phyloP scores from a whole-genome alignment of 1,284 basidiomycete species.

The Apiotrichum mycotoxinovorans region DNA sequence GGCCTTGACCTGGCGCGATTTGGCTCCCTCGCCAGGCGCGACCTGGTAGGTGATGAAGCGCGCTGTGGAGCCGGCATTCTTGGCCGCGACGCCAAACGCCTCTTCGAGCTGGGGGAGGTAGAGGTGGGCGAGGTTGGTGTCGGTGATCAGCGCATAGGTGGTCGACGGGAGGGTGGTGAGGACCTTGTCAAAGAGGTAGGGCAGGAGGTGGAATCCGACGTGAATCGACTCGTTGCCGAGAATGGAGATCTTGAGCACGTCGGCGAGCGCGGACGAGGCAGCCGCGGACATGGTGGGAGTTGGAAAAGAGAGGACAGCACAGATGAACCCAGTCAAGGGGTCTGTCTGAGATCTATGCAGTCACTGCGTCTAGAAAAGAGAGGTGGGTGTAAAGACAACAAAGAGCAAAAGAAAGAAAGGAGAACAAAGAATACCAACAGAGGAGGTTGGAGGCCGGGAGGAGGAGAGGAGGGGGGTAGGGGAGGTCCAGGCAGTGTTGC shows the following conservation, averaged over 20 bases:
- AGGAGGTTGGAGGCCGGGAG: too few relatives aligned
- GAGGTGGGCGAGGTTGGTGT: slow-evolving; percentile 78
- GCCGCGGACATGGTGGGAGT: not conserved
- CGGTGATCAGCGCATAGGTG: slow-evolving; percentile 89
- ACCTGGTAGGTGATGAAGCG: slow-evolving; percentile 78
- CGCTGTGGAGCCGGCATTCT: slow-evolving; percentile 50
- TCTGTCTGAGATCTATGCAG: not conserved
- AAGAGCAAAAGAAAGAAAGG: not conserved
- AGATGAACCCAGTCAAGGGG: not conserved
- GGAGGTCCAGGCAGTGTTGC: too few relatives aligned
- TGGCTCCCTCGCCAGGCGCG: slow-evolving; percentile 86
- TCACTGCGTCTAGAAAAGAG: not conserved
- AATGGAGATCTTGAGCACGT: slow-evolving; percentile 65
- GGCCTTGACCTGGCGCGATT: slow-evolving; percentile 87
- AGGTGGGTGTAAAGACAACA: not conserved
- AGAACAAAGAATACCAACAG: too few relatives aligned
- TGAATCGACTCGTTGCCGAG: slow-evolving; percentile 83
- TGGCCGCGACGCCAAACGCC: slow-evolving; percentile 60
- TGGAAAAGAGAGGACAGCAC: not conserved
- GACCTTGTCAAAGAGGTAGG: slow-evolving; percentile 79
- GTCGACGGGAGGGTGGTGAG: slow-evolving; percentile 72
- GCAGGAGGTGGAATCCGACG: slow-evolving; percentile 83
- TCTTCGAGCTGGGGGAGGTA: slow-evolving; percentile 67
- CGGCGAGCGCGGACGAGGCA: slow-evolving; percentile 23
- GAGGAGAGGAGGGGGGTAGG: too few relatives aligned